Evolutionary conservation across 2,329 filamentous ascomycete genomes (phyloP).

Genomic region (Trichoderma sp.): DNA sequence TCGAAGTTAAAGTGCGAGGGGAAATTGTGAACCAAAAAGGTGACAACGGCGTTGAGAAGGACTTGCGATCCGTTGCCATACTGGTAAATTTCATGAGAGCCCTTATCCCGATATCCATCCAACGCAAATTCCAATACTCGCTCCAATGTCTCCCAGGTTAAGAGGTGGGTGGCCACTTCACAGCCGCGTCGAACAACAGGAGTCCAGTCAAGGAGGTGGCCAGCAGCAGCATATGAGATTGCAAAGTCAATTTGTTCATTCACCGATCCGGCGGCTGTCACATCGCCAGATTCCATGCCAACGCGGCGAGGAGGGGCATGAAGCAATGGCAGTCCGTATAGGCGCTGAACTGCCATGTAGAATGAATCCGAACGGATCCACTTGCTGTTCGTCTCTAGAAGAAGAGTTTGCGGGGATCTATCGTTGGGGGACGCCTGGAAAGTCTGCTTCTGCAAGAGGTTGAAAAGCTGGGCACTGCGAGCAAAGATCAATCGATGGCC

Average conservation of each 20-base stretch:
- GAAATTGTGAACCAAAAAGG: constrained; percentile 62
- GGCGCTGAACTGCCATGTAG: constrained; percentile 56
- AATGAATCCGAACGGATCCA: constrained; percentile 59
- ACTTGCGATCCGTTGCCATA: constrained; percentile 54
- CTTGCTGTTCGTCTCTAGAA: constrained; percentile 52
- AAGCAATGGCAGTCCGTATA: constrained; percentile 58
- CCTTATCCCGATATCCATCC: constrained; percentile 38
- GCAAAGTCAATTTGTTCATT: constrained; percentile 54
- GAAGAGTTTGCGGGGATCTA: constrained; percentile 32
- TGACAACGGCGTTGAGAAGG: constrained; percentile 57
- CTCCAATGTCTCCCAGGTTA: constrained; percentile 66
- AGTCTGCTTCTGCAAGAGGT: constrained; percentile 31
- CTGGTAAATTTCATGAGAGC: constrained; percentile 48
- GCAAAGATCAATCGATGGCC: constrained; percentile 59
- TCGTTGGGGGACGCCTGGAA: constrained; percentile 34
- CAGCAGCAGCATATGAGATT: constrained; percentile 66
- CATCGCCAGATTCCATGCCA: constrained; percentile 32
- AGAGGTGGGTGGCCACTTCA: constrained; percentile 57
- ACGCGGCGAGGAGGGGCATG: constrained; percentile 35
- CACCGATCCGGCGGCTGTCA: constrained; percentile 42
- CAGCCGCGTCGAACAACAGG: constrained; percentile 59
- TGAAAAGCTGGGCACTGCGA: constrained; percentile 45
- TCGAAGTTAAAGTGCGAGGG: constrained; percentile 63
- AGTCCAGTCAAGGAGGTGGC: constrained; percentile 57
- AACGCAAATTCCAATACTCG: constrained; percentile 61